A percentile compares a stretch with the other conserved stretches of the same genome.
Evolutionary conservation across 768 basidiomycete genomes (phyloP).

Genomic region (Lactifluus piperatus): DNA sequence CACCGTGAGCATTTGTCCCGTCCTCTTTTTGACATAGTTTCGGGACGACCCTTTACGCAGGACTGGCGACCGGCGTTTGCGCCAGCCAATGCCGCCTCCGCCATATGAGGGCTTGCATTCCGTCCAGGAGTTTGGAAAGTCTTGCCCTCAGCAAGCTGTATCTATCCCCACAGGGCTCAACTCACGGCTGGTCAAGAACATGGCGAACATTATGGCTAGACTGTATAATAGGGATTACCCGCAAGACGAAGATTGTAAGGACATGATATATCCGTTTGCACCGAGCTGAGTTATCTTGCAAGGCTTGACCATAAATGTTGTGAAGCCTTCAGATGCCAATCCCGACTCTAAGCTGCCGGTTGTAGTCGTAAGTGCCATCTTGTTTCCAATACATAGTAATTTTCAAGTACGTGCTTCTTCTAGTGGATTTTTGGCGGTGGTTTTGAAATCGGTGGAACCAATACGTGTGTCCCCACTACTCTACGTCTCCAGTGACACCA

Average conservation of each 20-base stretch:
- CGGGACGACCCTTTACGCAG: slow-evolving; percentile 19
- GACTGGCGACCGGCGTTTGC: slow-evolving; percentile 30
- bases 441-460: slow-evolving; percentile 7
- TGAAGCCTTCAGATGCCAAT: slow-evolving; percentile 14
- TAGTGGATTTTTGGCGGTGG: slow-evolving; percentile 25
- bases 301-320: slow-evolving; percentile 24
- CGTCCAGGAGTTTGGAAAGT: slow-evolving; percentile 19
- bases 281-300: background rate
- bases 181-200: background rate
- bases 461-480: slow-evolving; percentile 5
- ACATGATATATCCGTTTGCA: background rate
- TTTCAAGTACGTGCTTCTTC: background rate
- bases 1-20: slow-evolving; percentile 27
- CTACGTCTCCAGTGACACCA: background rate
- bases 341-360: slow-evolving; percentile 20
- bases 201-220: background rate
- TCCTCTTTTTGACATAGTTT: background rate
- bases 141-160: slow-evolving; percentile 24
- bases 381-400: no score
- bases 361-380: slow-evolving; percentile 19
- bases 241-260: slow-evolving; percentile 22
- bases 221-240: slow-evolving; percentile 9
- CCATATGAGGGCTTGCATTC: slow-evolving; percentile 19
- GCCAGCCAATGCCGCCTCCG: slow-evolving; percentile 22
- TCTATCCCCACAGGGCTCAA: slow-evolving; percentile 4